Conservation (phyloP, 345 rosid genomes). For the Nasturtium officinale region DNA sequence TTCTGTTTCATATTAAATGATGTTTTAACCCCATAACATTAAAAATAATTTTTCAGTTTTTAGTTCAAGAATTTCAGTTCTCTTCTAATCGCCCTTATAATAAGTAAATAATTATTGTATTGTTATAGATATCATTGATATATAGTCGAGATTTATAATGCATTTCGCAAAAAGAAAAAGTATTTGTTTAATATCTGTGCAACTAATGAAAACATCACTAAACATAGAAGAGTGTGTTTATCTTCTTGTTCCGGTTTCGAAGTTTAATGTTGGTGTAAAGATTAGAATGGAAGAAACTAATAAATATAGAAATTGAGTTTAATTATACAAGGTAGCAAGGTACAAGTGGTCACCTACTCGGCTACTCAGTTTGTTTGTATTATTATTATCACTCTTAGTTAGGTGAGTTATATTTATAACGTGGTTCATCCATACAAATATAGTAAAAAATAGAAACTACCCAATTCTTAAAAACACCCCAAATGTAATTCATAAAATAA, state of each 20-base stretch:
- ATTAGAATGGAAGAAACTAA: not conserved
- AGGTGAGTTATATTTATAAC: conserved; percentile 14
- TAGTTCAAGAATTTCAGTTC: not conserved
- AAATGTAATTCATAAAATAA: not conserved
- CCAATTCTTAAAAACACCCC: no score
- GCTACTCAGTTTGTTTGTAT: conserved; percentile 8
- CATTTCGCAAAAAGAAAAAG: not conserved
- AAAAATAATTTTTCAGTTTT: no score
- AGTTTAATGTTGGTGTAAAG: not conserved
- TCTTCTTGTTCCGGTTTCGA: not conserved
- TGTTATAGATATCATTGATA: not conserved
- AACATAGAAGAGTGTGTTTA: no score
- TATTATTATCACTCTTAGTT: not conserved
- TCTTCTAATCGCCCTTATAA: not conserved
- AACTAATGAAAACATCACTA: not conserved
- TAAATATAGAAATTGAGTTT: not conserved
- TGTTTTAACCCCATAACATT: no score
- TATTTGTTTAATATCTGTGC: not conserved
- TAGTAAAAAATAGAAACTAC: no score
- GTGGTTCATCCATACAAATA: not conserved
- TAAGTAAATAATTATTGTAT: no score
- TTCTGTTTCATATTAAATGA: not conserved
- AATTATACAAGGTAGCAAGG: not conserved
- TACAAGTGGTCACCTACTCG: not conserved
- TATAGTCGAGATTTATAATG: not conserved